These are phyloP conservation scores for Amanita rubescens DNA, from an alignment of 768 basidiomycete species.

Conservation along the genomic window DNA sequence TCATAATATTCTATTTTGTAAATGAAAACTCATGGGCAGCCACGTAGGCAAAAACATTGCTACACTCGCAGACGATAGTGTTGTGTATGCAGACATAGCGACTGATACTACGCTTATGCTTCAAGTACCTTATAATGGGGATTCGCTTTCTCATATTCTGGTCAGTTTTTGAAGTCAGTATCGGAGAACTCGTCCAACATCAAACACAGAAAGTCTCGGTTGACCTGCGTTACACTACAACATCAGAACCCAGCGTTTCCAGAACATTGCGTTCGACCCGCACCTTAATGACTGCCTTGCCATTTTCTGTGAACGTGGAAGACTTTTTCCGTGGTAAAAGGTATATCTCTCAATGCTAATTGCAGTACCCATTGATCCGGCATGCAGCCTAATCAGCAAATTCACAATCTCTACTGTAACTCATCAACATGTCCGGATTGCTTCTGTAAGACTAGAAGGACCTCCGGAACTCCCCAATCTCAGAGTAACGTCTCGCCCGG, in stretches of 20 bases:
- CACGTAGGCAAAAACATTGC: conserved; percentile 18
- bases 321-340: conserved; percentile 88
- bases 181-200: not conserved
- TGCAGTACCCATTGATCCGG: not conserved
- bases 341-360: conserved; percentile 31
- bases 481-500: conserved; percentile 27
- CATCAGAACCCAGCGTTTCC: conserved; percentile 38
- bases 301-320: conserved; percentile 89
- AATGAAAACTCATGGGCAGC: conserved; percentile 1
- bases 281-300: conserved; percentile 61
- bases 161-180: conserved; percentile 29
- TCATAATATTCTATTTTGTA: not conserved
- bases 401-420: conserved; percentile 85
- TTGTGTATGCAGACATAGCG: conserved; percentile 43
- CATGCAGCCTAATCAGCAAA: conserved; percentile 72
- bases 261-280: conserved; percentile 50
- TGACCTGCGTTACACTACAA: conserved; percentile 62
- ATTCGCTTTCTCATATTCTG: conserved; percentile 51
- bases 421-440: conserved; percentile 72
- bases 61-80: conserved; percentile 31
- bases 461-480: conserved; percentile 37
- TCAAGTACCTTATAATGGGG: conserved; percentile 60
- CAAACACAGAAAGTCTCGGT: conserved; percentile 56
- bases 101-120: conserved; percentile 40
- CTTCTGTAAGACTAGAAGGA: conserved; percentile 46